Percentiles rank a stretch among this genome's conserved stretches.
phyloP scores from a whole-genome alignment of 768 basidiomycete species.

The Lanmaoa pseudosensibilis region DNA sequence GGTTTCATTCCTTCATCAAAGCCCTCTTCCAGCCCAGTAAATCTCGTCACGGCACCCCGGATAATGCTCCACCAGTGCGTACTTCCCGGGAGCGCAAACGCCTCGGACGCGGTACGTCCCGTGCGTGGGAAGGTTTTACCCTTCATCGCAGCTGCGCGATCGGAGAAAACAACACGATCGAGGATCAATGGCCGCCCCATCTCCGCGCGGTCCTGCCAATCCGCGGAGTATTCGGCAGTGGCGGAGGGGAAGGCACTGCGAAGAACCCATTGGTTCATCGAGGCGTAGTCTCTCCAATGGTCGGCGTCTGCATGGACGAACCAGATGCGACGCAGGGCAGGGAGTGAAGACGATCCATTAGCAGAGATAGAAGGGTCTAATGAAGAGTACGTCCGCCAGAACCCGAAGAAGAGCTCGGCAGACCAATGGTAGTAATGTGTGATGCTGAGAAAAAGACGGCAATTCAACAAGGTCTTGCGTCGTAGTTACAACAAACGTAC shows the following conservation, averaged over 20 bases:
- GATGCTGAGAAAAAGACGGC: slow-evolving; percentile 45
- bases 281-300: slow-evolving; percentile 89
- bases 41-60: slow-evolving; percentile 68
- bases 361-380: slow-evolving; percentile 69
- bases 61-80: slow-evolving; percentile 84
- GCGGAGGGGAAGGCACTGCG: slow-evolving; percentile 79
- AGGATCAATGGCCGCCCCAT: slow-evolving; percentile 73
- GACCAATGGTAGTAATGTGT: slow-evolving; percentile 95
- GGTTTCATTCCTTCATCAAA: slow-evolving; percentile 54
- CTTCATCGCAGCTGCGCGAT: slow-evolving; percentile 82
- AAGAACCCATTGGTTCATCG: slow-evolving; percentile 88
- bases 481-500: slow-evolving; percentile 41
- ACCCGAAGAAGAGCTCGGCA: slow-evolving; percentile 88
- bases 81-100: slow-evolving; percentile 74
- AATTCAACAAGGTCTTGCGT: not conserved
- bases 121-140: slow-evolving; percentile 65
- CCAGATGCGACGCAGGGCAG: slow-evolving; percentile 69
- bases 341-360: slow-evolving; percentile 68
- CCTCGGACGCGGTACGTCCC: slow-evolving; percentile 72
- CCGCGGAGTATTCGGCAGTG: slow-evolving; percentile 76
- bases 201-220: slow-evolving; percentile 79
- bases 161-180: slow-evolving; percentile 85
- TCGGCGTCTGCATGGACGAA: slow-evolving; percentile 72
- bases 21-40: slow-evolving; percentile 56
- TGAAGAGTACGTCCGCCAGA: slow-evolving; percentile 89